These are phyloP conservation scores for Mortierella sp. DNA, from an alignment of 371 early-diverging fungal genomes.

Conservation along the genomic window DNA sequence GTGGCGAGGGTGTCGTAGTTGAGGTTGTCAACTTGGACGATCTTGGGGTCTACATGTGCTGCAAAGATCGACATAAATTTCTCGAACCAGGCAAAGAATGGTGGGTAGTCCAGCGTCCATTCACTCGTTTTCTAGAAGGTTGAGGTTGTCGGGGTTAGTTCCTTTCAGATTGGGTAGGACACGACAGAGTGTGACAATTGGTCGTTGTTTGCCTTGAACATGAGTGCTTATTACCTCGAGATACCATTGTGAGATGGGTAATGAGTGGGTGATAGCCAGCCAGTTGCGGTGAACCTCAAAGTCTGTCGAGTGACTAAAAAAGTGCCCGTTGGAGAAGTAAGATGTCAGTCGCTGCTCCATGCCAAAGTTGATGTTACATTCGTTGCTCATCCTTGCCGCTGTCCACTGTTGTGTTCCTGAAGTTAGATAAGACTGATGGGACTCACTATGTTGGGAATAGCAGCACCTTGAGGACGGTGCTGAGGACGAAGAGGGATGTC, in stretches of 20 bases:
- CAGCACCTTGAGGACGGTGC: constrained; percentile 76
- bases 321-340: not conserved
- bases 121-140: constrained; percentile 80
- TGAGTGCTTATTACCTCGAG: constrained; percentile 71
- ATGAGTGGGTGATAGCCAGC: constrained; percentile 93
- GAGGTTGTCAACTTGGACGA: constrained; percentile 80
- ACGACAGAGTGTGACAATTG: not conserved
- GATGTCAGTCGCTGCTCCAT: not conserved
- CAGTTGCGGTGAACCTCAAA: constrained; percentile 99
- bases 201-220: not conserved
- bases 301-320: constrained; percentile 90
- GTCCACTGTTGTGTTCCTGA: not conserved
- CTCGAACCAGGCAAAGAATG: constrained; percentile 98
- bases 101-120: constrained; percentile 98
- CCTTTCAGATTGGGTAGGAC: not conserved
- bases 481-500: constrained; percentile 62
- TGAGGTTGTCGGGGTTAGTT: not conserved
- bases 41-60: constrained; percentile 76
- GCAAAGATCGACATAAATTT: constrained; percentile 80
- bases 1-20: constrained; percentile 77
- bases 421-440: not conserved
- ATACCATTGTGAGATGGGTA: constrained; percentile 92
- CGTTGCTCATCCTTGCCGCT: not conserved
- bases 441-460: constrained; percentile 83
- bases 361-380: not conserved